These are phyloP conservation scores for Coniochaeta pulveracea DNA, from an alignment of 2,329 filamentous ascomycete genomes.

Conservation along the genomic window DNA sequence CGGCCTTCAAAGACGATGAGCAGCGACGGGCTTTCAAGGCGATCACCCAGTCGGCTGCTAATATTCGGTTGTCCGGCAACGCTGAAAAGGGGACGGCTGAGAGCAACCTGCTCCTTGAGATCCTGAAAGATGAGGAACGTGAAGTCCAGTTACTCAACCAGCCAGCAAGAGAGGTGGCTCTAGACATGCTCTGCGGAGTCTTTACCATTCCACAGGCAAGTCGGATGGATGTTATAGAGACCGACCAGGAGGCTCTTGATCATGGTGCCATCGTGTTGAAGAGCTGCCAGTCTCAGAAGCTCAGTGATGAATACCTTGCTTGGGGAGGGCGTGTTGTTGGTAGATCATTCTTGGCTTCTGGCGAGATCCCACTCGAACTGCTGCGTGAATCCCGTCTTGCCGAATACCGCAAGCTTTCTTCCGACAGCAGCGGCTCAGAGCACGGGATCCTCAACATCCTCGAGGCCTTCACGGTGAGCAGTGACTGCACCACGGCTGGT, in stretches of 20 bases:
- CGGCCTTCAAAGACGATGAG: conserved; percentile 32
- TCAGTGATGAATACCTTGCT: conserved; percentile 59
- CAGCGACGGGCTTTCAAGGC: conserved; percentile 48
- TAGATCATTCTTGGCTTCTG: conserved; percentile 68
- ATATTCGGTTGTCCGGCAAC: conserved; percentile 57
- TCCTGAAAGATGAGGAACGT: conserved; percentile 62
- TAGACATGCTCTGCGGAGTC: conserved; percentile 61
- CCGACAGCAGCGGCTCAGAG: conserved; percentile 45
- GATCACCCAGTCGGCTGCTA: conserved; percentile 58
- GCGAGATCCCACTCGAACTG: conserved; percentile 50
- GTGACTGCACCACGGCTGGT: conserved; percentile 43
- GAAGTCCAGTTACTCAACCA: conserved; percentile 55
- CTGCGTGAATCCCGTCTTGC: conserved; percentile 47
- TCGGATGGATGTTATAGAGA: conserved; percentile 55
- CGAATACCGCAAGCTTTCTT: conserved; percentile 34
- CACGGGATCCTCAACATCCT: conserved; percentile 51
- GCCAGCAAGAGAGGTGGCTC: conserved; percentile 57
- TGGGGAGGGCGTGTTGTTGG: conserved; percentile 85
- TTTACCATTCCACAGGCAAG: conserved; percentile 53
- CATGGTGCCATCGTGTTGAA: conserved; percentile 64
- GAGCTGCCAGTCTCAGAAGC: conserved; percentile 53
- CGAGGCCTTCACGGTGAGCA: conserved; percentile 47
- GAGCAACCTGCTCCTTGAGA: conserved; percentile 65
- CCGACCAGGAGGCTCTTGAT: conserved; percentile 50
- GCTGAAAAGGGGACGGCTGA: conserved; percentile 62